A percentile compares a stretch with the other conserved stretches of the same genome.
Evolutionary conservation across 441 rosid species (phyloP).

Genomic region (Gossypium laxum): DNA sequence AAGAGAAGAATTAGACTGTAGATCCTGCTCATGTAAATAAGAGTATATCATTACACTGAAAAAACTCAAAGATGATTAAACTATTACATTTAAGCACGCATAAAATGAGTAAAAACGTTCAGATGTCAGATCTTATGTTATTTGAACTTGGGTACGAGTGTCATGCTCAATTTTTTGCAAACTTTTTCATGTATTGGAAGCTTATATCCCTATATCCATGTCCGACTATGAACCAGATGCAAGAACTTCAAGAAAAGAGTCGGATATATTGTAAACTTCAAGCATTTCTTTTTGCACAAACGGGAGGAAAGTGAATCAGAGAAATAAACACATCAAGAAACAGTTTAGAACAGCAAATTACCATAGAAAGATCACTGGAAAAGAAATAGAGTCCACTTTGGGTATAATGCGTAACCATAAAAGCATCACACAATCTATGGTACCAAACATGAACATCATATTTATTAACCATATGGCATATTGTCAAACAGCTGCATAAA

Average conservation of each 20-base stretch:
- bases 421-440: not conserved
- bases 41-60: not conserved
- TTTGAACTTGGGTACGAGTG: not conserved
- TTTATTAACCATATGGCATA: not conserved
- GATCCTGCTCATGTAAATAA: conserved; percentile 40
- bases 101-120: not conserved
- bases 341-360: not conserved
- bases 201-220: not conserved
- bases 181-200: not conserved
- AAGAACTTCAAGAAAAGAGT: not conserved
- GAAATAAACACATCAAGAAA: not conserved
- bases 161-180: not conserved
- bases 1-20: conserved; percentile 50
- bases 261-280: not conserved
- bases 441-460: not conserved
- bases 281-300: not conserved
- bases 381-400: not conserved
- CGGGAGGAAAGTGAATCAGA: not conserved
- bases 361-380: not conserved
- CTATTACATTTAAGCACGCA: not conserved
- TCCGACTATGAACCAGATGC: not conserved
- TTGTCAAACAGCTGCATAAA: not conserved
- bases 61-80: not conserved
- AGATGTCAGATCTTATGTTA: not conserved
- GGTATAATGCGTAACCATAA: not conserved